Conservation (phyloP, 768 basidiomycete genomes). For the Hericium alpestre region DNA sequence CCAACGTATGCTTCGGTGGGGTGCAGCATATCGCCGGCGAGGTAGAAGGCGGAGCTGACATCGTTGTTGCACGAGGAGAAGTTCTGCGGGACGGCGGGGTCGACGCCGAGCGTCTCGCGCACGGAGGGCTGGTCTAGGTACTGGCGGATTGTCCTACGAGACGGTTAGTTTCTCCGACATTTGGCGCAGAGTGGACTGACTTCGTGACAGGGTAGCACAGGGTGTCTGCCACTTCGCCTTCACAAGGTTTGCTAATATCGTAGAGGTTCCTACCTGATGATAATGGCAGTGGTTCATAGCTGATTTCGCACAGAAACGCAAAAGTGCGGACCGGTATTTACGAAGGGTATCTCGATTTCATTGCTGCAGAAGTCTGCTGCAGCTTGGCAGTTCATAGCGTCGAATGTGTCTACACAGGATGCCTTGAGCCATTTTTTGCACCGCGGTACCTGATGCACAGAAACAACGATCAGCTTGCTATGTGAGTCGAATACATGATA, state of each 20-base stretch:
- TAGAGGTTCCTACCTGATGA: slow-evolving; percentile 41
- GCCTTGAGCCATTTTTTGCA: slow-evolving; percentile 30
- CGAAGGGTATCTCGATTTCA: neutral
- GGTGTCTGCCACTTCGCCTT: slow-evolving; percentile 32
- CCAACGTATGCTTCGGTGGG: slow-evolving; percentile 31
- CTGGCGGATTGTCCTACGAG: slow-evolving; percentile 37
- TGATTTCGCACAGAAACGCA: slow-evolving; percentile 18
- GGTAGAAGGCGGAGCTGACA: slow-evolving; percentile 40
- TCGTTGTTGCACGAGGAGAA: slow-evolving; percentile 28
- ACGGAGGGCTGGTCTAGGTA: slow-evolving; percentile 55
- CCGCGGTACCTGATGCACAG: slow-evolving; percentile 32
- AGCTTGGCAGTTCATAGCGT: slow-evolving; percentile 32
- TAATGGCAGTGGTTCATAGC: slow-evolving; percentile 19
- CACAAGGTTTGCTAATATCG: slow-evolving; percentile 56
- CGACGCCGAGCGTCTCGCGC: slow-evolving; percentile 52
- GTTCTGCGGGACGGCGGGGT: slow-evolving; percentile 29
- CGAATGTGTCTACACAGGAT: slow-evolving; percentile 32
- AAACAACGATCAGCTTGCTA: slow-evolving; percentile 8
- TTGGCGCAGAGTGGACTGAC: slow-evolving; percentile 14
- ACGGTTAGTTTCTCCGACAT: neutral
- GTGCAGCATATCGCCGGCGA: slow-evolving; percentile 29
- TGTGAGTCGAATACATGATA: neutral
- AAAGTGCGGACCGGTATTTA: slow-evolving; percentile 10
- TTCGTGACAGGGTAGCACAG: slow-evolving; percentile 53
- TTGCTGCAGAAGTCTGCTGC: slow-evolving; percentile 29